A percentile compares a stretch with the other conserved stretches of the same genome.
Conservation (phyloP, 2,329 filamentous ascomycete genomes). For the Coniochaeta sp. region DNA sequence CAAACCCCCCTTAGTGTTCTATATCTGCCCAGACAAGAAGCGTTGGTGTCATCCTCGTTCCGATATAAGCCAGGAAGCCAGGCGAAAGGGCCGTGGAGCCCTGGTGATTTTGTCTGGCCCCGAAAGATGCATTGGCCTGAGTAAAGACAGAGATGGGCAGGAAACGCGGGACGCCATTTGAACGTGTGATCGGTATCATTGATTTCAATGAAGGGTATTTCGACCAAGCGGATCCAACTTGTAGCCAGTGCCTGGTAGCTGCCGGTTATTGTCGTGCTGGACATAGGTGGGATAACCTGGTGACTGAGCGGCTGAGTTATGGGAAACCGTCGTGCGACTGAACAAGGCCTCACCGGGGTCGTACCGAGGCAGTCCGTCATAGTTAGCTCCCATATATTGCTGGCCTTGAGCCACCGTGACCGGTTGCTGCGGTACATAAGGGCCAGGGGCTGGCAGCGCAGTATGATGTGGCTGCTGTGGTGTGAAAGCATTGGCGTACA, state of each 20-base stretch:
- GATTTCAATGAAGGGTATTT: conserved; percentile 8
- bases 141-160: background rate
- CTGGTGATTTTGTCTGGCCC: background rate
- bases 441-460: conserved; percentile 9
- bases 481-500: conserved; percentile 35
- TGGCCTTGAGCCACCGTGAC: conserved; percentile 18
- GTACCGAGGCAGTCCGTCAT: conserved; percentile 19
- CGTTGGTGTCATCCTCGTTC: too few species aligned
- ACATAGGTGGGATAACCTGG: conserved; percentile 14
- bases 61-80: too few species aligned
- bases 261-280: conserved; percentile 10
- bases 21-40: too few species aligned
- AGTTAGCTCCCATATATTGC: conserved; percentile 18
- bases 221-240: conserved; percentile 12
- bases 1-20: too few species aligned
- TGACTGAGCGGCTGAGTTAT: background rate
- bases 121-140: background rate
- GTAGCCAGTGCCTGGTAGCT: conserved; percentile 7
- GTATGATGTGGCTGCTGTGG: conserved; percentile 24
- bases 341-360: conserved; percentile 7
- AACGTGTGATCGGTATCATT: background rate
- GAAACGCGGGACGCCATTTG: too few species aligned
- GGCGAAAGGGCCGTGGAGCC: background rate
- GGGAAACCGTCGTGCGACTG: background rate
- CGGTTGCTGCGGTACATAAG: conserved; percentile 20